These are phyloP conservation scores for Kazachstania bromeliacearum DNA, from an alignment of 805 yeast genomes.

Conservation along the genomic window DNA sequence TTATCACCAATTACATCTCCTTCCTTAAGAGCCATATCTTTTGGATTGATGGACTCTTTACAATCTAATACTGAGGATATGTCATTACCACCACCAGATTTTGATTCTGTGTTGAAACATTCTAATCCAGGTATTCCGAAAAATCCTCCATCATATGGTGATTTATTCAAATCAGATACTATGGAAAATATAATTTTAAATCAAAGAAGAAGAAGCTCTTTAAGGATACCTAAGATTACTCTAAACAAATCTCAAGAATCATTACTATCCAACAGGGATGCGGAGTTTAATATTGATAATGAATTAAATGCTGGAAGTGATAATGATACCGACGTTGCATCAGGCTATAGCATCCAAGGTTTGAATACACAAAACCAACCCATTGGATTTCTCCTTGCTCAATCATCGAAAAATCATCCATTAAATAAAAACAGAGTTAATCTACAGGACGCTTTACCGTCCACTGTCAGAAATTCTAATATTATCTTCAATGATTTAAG, in stretches of 20 bases:
- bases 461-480: conserved; percentile 22
- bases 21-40: conserved; percentile 41
- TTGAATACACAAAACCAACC: conserved; percentile 25
- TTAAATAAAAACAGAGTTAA: conserved; percentile 5
- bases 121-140: conserved; percentile 14
- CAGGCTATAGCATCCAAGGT: conserved; percentile 11
- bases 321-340: conserved; percentile 12
- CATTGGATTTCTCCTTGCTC: too few relatives aligned
- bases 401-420: conserved; percentile 9
- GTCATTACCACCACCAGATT: conserved; percentile 2
- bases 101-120: not conserved
- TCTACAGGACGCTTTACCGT: conserved; percentile 21
- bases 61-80: conserved; percentile 6
- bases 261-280: conserved; percentile 1
- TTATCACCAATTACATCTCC: conserved; percentile 40
- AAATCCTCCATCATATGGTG: conserved; percentile 32
- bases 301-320: conserved; percentile 6
- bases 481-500: conserved; percentile 20
- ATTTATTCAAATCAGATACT: conserved; percentile 16
- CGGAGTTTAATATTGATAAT: conserved; percentile 5
- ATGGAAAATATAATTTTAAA: conserved; percentile 1
- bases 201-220: not conserved
- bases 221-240: conserved; percentile 5
- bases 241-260: conserved; percentile 12
- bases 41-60: not conserved